Conservation (phyloP, 2,329 filamentous ascomycete species). For the Cytospora mali region DNA sequence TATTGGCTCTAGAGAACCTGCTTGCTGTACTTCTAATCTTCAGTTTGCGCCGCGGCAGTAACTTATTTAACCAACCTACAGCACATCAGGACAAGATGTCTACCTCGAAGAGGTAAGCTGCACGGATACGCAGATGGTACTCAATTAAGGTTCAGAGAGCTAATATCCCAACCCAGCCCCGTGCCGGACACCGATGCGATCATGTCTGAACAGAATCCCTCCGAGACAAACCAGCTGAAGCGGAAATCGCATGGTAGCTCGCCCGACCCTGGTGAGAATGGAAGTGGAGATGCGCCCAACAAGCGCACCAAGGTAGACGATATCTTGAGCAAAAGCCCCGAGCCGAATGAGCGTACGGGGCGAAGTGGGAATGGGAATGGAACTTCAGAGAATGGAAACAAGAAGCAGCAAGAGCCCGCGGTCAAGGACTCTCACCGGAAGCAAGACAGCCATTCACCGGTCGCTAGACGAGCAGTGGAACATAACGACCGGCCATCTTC, state of each 20-base stretch:
- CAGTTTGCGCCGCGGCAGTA: background rate
- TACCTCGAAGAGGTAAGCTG: constrained; percentile 2
- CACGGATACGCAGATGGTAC: background rate
- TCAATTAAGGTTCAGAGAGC: background rate
- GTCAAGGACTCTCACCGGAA: background rate
- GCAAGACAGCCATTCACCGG: background rate
- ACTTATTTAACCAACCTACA: background rate
- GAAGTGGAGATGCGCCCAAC: constrained; percentile 17
- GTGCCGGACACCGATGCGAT: background rate
- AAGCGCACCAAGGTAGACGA: constrained; percentile 21
- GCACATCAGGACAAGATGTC: constrained; percentile 9
- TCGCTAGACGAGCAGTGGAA: background rate
- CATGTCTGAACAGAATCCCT: constrained; percentile 1
- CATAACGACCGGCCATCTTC: background rate
- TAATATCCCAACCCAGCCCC: constrained; percentile 4
- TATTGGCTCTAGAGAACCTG: background rate
- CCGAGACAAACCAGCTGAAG: constrained; percentile 23
- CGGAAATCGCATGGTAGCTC: constrained; percentile 24
- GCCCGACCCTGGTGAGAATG: constrained; percentile 10
- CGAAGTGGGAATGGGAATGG: background rate
- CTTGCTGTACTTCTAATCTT: background rate
- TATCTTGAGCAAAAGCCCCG: background rate
- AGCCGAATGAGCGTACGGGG: background rate
- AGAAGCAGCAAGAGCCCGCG: background rate
- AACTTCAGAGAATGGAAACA: background rate